Percentiles rank a stretch among this genome's conserved stretches.
phyloP scores from a whole-genome alignment of 192 early-diverging fungal genomes.

The Coemansia furcata region DNA sequence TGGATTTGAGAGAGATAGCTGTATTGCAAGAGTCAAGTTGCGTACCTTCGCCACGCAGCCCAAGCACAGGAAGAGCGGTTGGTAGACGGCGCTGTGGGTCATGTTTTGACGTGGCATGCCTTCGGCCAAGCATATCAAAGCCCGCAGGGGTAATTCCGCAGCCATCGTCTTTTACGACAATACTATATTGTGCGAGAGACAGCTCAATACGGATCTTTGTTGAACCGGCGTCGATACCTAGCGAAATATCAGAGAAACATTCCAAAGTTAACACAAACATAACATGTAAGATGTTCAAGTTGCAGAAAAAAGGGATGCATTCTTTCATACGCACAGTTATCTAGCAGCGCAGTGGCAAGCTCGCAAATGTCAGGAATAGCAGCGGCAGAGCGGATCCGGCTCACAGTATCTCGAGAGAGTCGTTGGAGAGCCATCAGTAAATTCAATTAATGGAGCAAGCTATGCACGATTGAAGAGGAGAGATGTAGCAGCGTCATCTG shows the following conservation, averaged over 20 bases:
- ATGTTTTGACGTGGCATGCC: conserved; percentile 32
- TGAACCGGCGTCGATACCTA: conserved; percentile 45
- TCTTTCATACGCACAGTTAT: conserved; percentile 29
- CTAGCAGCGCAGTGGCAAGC: conserved; percentile 23
- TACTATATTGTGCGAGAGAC: conserved; percentile 9
- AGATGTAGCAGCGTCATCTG: background rate
- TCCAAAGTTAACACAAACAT: background rate
- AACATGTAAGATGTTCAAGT: background rate
- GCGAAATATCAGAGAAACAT: background rate
- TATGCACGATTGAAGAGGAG: background rate
- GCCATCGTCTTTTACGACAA: conserved; percentile 37
- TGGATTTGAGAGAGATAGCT: background rate
- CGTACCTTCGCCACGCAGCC: conserved; percentile 36
- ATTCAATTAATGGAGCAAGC: background rate
- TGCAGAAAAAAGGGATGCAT: background rate
- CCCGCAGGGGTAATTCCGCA: conserved; percentile 14
- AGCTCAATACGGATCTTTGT: conserved; percentile 26
- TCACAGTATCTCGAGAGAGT: conserved; percentile 10
- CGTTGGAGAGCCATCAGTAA: conserved; percentile 2
- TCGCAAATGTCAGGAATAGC: conserved; percentile 27
- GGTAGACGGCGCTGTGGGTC: background rate
- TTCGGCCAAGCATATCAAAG: conserved; percentile 22
- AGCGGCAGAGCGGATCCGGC: conserved; percentile 23
- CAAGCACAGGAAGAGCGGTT: background rate
- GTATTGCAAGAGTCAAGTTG: background rate